Base-by-base conservation (phyloP, 2,329 filamentous ascomycete species). In the Ambrosiella xylebori region DNA sequence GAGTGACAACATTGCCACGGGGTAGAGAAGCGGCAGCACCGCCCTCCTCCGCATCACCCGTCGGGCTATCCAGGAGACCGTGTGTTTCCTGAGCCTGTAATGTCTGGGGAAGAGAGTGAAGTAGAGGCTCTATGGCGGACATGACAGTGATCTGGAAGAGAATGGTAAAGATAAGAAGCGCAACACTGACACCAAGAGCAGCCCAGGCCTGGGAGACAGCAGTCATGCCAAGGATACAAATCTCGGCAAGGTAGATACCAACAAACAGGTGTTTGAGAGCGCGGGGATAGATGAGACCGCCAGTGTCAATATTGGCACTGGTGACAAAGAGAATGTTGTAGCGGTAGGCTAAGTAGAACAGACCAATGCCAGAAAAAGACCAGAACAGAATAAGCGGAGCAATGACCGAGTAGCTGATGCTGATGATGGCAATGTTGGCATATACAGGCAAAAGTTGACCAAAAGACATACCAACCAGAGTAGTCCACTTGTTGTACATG, bases 291-390 rank as follows among this genome's bases (percentile, higher is more conserved):
- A 88, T 82, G 19, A 91, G 81, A 54, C 93, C 91, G 65, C 88
- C 88, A 53, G 89, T 95, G 66, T 97, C 90, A 62, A 95, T 82
- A 61, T 82, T 75, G 11, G 85, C 78, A 63, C 89, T 85, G 53
- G 81, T 84, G 12, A 93, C 86, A 67, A 87, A 95, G 19, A 95
- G 74, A 57, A 95, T 70, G 70, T 91, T 90, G 76, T 95, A 95
- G 41, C 86, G 80, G 73, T 89, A 95, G 57, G 87, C 85, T 56
- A 88, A 75, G 69, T 94, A 93, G 72, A 94, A 87, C 54, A 94
- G 73, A 47, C 75, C 79, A 62, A 95, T 78, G 39, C 85, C 88
- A 44, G 90, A 73, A 1, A 84, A 81, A 0, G 87, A 86, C 69
- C 94, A 95, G 47, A 84, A 82, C 15, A 95, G 75, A 57, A 95